Percentiles rank a stretch among this genome's conserved stretches.
Evolutionary conservation across 2,329 filamentous ascomycete genomes (phyloP).

Genomic region (Clarireedia monteithiana): DNA sequence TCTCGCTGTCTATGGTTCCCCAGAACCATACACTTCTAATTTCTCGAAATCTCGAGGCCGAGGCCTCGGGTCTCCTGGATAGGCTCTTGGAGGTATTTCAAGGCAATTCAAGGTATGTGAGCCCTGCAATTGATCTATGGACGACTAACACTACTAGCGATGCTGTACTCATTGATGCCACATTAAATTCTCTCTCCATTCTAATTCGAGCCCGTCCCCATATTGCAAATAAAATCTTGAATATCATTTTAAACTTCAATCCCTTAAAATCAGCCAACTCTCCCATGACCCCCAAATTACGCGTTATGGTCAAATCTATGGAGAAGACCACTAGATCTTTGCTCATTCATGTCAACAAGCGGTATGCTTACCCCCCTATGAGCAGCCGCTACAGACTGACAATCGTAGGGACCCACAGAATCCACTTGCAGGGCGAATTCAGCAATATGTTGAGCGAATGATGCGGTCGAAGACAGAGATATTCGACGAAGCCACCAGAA

Average conservation of each 20-base stretch:
- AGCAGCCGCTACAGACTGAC: conserved; percentile 19
- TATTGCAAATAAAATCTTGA: conserved; percentile 78
- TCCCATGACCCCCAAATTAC: conserved; percentile 69
- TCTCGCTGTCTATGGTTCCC: conserved; percentile 80
- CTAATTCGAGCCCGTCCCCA: conserved; percentile 75
- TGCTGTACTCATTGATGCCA: conserved; percentile 81
- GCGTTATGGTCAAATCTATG: conserved; percentile 85
- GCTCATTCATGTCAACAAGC: conserved; percentile 74
- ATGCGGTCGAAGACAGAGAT: conserved; percentile 71
- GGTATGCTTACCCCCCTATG: conserved; percentile 38
- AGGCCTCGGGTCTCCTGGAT: conserved; percentile 85
- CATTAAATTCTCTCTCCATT: conserved; percentile 78
- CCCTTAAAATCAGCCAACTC: conserved; percentile 73
- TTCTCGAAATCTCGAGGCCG: conserved; percentile 77
- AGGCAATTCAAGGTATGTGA: conserved; percentile 69
- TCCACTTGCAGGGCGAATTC: conserved; percentile 67
- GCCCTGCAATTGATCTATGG: conserved; percentile 7
- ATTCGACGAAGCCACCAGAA: conserved; percentile 71
- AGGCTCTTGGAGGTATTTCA: conserved; percentile 79
- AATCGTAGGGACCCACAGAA: conserved; percentile 66
- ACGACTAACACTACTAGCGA: conserved; percentile 53
- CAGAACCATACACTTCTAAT: conserved; percentile 75
- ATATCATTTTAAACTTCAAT: conserved; percentile 83
- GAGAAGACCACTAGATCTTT: conserved; percentile 85
- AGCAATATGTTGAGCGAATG: conserved; percentile 78